Conservation (phyloP, 2,329 filamentous ascomycete genomes). For the Epichloe elymi region DNA sequence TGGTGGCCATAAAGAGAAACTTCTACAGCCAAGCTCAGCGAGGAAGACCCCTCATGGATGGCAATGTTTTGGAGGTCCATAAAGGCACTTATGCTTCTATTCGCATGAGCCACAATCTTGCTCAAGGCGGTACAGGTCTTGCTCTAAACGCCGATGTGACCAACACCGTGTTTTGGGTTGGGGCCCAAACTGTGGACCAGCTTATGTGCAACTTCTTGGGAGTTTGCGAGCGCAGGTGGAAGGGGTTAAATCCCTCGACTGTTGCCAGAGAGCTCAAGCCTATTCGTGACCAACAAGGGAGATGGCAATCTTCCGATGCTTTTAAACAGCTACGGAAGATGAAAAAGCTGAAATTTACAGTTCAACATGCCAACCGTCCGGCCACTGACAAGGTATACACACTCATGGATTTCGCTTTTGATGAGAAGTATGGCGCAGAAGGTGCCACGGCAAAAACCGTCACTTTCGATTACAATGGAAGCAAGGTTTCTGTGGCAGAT, state of each 20-base stretch:
- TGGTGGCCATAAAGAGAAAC: slow-evolving; percentile 64
- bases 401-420: slow-evolving; percentile 37
- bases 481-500: slow-evolving; percentile 34
- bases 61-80: slow-evolving; percentile 54
- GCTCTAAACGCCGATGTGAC: slow-evolving; percentile 83
- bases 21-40: slow-evolving; percentile 54
- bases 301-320: slow-evolving; percentile 30
- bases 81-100: slow-evolving; percentile 86
- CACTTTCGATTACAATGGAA: slow-evolving; percentile 39
- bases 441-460: slow-evolving; percentile 39
- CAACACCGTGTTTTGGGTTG: slow-evolving; percentile 77
- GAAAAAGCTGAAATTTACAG: slow-evolving; percentile 40
- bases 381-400: slow-evolving; percentile 35
- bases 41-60: slow-evolving; percentile 41
- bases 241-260: slow-evolving; percentile 12
- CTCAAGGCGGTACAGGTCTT: slow-evolving; percentile 45
- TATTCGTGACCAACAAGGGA: slow-evolving; percentile 12
- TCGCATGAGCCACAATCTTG: slow-evolving; percentile 48
- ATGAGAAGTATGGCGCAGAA: slow-evolving; percentile 26
- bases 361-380: slow-evolving; percentile 35
- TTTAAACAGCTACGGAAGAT: slow-evolving; percentile 44
- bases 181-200: slow-evolving; percentile 23
- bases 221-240: slow-evolving; percentile 17
- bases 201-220: slow-evolving; percentile 23
- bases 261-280: slow-evolving; percentile 24